Evolutionary conservation across 371 early-diverging fungal genomes (phyloP).

Genomic region (Mortierella sp.): DNA sequence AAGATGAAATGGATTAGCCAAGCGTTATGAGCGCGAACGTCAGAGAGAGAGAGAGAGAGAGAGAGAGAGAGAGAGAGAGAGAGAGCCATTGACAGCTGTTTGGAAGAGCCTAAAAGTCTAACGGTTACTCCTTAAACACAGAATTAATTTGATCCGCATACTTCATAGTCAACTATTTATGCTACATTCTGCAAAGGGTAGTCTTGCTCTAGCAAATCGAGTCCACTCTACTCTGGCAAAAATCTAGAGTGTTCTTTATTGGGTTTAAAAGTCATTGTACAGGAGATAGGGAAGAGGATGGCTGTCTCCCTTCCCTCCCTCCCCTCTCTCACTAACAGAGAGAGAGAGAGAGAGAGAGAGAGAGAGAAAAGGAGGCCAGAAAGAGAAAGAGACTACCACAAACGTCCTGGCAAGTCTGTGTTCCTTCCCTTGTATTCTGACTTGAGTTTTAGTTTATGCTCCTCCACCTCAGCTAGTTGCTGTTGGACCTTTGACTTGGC

Average conservation of each 20-base stretch:
- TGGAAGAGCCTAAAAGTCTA: too few species aligned
- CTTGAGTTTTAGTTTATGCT: constrained; percentile 30
- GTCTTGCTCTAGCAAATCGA: too few species aligned
- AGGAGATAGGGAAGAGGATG: constrained; percentile 7
- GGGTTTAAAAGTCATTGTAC: neutral
- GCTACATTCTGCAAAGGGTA: too few species aligned
- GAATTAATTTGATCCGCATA: too few species aligned
- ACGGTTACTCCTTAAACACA: too few species aligned
- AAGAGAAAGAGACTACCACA: constrained; percentile 25
- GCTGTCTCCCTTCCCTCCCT: neutral
- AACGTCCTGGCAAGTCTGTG: constrained; percentile 31
- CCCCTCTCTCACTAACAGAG: neutral
- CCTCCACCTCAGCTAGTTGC: constrained; percentile 36
- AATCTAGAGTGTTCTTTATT: too few species aligned
- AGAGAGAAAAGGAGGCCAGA: neutral
- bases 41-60: neutral
- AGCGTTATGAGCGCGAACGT: neutral
- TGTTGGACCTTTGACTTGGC: constrained; percentile 29
- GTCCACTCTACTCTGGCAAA: too few species aligned
- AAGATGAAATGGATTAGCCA: neutral
- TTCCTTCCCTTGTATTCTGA: constrained; percentile 7
- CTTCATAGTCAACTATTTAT: too few species aligned
- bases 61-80: neutral
- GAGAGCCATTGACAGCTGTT: too few species aligned
- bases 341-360: neutral